Conservation (phyloP, 192 early-diverging fungal species). For the Coemansia guatemalensis region DNA sequence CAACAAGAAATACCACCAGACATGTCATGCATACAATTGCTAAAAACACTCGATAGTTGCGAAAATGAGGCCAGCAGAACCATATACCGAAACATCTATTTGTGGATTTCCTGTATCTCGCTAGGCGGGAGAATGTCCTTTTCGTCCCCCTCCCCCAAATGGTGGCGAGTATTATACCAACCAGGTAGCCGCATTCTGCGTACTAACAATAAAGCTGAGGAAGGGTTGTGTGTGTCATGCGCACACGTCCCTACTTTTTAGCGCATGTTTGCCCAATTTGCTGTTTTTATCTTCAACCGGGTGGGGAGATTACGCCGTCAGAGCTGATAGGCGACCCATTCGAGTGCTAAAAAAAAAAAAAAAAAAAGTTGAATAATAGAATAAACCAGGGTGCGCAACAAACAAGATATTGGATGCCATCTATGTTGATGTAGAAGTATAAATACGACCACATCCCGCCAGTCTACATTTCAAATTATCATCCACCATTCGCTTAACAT, state of each 20-base stretch:
- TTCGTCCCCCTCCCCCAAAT: background rate
- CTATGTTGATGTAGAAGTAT: background rate
- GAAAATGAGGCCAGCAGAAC: background rate
- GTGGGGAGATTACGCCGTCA: background rate
- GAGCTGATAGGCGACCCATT: background rate
- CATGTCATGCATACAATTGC: background rate
- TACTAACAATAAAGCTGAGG: background rate
- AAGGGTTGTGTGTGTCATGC: background rate
- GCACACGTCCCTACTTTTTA: constrained; percentile 1
- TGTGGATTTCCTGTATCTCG: background rate
- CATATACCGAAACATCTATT: background rate
- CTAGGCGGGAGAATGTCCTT: background rate
- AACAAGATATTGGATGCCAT: background rate
- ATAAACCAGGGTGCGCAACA: background rate
- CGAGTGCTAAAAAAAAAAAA: background rate
- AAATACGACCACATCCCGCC: background rate
- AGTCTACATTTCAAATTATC: background rate
- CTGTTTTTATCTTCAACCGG: background rate
- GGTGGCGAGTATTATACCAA: background rate
- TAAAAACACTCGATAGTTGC: background rate
- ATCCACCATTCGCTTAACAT: too few relatives aligned
- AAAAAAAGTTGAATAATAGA: background rate
- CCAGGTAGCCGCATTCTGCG: background rate
- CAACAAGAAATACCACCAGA: constrained; percentile 3
- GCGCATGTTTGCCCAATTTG: background rate